Base-by-base conservation (phyloP, 2,329 filamentous ascomycete genomes). In the Fusarium liriodendri region DNA sequence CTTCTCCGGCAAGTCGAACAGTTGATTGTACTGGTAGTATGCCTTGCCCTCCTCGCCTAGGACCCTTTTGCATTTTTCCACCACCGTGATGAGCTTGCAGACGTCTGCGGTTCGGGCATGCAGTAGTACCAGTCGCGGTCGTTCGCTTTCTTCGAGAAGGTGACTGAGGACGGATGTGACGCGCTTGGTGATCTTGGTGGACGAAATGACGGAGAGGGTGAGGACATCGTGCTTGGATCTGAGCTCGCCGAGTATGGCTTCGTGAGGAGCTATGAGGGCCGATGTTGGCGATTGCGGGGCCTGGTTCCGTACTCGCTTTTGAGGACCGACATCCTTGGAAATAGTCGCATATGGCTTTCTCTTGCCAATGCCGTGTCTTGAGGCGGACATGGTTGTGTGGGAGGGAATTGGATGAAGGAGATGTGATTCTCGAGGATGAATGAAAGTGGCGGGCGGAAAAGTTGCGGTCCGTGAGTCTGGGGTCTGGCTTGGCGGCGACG, bases 1-100 rank as follows among this genome's bases (percentile, higher is more conserved):
- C 66, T 79, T 82, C 11, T 80, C 72, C 29, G 83, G 83, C 20
- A 86, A 82, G 69, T 88, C 85, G 75, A 88, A 89, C 14, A 90
- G 81, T 62, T 87, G 83, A 70, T 91, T 91, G 80, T 89, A 91
- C 79, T 90, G 89, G 67, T 83, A 89, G 85, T 87, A 90, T 57
- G 82, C 74, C 68, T 83, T 84, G 5, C 84, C 85, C 45, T 84
- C 81, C 60, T 86, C 84, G 35, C 77, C 82, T 62, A 93, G 81
- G 55, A 90, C 83, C 42, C 88, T 83, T 80, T 92, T 92, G 65
- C 86, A 87, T 40, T 93, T 90, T 81, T 95, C 93, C 52, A 87
- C 87, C 54, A 94, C 87, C 5, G 89, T 92, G 75, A 94, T 89
- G 76, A 94, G 84, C 81, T 95, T 95, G 81, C 86, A 86, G 2